These are phyloP conservation scores for Citrus unshiu DNA, from an alignment of 345 rosid genomes.

Conservation along the genomic window DNA sequence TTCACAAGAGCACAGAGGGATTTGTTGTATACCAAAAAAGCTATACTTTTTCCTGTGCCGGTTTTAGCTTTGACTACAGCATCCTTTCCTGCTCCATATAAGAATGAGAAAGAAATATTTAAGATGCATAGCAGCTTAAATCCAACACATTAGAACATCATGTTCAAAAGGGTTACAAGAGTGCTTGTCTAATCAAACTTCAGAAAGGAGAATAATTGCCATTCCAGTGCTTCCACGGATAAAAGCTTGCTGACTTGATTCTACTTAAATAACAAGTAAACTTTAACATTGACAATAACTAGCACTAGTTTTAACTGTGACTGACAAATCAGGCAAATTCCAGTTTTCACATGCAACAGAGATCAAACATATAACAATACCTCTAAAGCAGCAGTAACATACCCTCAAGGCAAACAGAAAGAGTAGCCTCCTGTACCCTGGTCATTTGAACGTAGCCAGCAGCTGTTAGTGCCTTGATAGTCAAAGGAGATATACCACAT, in stretches of 20 bases:
- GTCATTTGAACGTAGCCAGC: conserved; percentile 91
- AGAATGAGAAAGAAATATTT: conserved; percentile 12
- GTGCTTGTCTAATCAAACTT: background rate
- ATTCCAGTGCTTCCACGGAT: background rate
- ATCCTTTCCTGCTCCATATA: conserved; percentile 72
- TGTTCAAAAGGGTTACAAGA: background rate
- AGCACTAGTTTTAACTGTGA: background rate
- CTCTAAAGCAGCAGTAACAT: conserved; percentile 8
- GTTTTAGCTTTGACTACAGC: conserved; percentile 91
- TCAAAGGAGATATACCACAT: conserved; percentile 73
- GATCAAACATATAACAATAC: background rate
- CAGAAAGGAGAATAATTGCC: background rate
- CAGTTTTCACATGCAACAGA: background rate
- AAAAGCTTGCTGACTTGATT: background rate
- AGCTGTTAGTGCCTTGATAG: conserved; percentile 65
- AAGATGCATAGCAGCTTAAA: background rate
- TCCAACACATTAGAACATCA: conserved; percentile 5
- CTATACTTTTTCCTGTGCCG: conserved; percentile 83
- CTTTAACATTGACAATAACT: background rate
- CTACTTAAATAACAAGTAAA: background rate
- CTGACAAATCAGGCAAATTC: background rate
- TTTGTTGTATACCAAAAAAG: conserved; percentile 68
- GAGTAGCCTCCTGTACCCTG: conserved; percentile 78
- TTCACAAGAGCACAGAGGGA: conserved; percentile 14
- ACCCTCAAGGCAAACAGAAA: conserved; percentile 78